A percentile compares a stretch with the other conserved stretches of the same genome.
phyloP scores from a whole-genome alignment of 495 filamentous ascomycete genomes.

The Xylaria cubensis region DNA sequence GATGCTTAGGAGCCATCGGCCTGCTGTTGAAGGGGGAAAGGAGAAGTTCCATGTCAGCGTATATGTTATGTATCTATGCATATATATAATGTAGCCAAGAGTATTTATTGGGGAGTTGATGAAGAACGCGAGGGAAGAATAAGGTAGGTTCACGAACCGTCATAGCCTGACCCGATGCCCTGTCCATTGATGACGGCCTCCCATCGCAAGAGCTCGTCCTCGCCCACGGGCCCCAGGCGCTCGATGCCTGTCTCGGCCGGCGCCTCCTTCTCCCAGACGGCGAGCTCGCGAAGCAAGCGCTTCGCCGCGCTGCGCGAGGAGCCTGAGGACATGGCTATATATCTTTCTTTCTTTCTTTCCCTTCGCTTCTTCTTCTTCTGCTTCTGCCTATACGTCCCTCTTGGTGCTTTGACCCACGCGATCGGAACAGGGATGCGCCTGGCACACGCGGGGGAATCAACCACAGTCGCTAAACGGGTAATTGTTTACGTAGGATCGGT shows the following conservation, averaged over 20 bases:
- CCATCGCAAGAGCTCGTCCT: conserved; percentile 77
- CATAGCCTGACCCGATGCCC: conserved; percentile 67
- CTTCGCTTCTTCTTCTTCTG: neutral
- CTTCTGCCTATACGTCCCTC: neutral
- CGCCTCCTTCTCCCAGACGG: conserved; percentile 48
- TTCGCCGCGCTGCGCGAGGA: conserved; percentile 45
- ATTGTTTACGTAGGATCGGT: conserved; percentile 7
- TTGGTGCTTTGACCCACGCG: neutral
- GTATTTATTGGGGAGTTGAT: too few species aligned
- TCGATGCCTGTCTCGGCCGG: conserved; percentile 52
- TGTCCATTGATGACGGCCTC: conserved; percentile 80
- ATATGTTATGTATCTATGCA: too few species aligned
- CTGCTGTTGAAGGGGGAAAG: conserved; percentile 57
- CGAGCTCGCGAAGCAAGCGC: conserved; percentile 53
- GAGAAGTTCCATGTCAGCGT: conserved; percentile 8
- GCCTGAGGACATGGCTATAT: conserved; percentile 22
- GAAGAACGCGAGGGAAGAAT: too few species aligned
- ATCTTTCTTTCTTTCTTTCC: neutral
- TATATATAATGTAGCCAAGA: too few species aligned
- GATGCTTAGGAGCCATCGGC: conserved; percentile 84
- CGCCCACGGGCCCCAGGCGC: conserved; percentile 70
- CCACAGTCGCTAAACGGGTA: neutral
- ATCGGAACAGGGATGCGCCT: neutral
- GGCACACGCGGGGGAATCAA: neutral
- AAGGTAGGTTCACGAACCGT: conserved; percentile 56